Base-by-base conservation (phyloP, 73 alveolate genomes). In the Blepharisma stoltei region DNA sequence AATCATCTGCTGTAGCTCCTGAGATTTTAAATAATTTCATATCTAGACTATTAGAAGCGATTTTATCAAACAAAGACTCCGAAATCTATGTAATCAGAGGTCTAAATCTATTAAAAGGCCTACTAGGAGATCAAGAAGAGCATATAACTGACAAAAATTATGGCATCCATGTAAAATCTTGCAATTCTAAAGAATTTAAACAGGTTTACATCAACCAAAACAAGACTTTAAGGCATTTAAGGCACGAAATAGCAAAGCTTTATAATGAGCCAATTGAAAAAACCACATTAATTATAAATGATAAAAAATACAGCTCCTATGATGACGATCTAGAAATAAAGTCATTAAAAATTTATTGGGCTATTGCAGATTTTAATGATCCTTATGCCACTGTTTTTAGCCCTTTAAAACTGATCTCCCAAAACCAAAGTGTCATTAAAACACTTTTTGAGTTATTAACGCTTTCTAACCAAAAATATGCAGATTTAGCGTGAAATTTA, bases 161-260 rank as follows among this genome's bases (percentile, higher is more conserved):
- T 14, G 14, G 23, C 0, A 38, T 60, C 49, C 11, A 60, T 14
- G 73, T 60, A 8, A n/a, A 60, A 8, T 0, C n/a, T 14, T 20
- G n/a, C 66, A 52, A 11, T 52, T 52, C 66, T 52, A 60, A 25
- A 60, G 73, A 60, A 47, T 60, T 18, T 25, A 8, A 25, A 8
- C 38, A 14, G 23, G 45, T 60, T 18, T 9, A 60, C 2, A 2
- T 20, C 0, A 25, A 60, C 46, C 73, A 60, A 25, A 18, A 14
- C 48, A n/a, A 25, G 23, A 60, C 73, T 60, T 14, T 60, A 60
- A 60, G 73, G 23, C 73, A 60, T 25, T 18, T 60, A 47, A 60
- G 73, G 5, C 14, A 60, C 14, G 48, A 60, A 60, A 14, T 60
- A 14, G 73, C 73, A 9, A 20, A 14, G 11, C 14, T 18, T 9